Conservation (phyloP, 2,329 filamentous ascomycete genomes). For the Fusarium concolor region DNA sequence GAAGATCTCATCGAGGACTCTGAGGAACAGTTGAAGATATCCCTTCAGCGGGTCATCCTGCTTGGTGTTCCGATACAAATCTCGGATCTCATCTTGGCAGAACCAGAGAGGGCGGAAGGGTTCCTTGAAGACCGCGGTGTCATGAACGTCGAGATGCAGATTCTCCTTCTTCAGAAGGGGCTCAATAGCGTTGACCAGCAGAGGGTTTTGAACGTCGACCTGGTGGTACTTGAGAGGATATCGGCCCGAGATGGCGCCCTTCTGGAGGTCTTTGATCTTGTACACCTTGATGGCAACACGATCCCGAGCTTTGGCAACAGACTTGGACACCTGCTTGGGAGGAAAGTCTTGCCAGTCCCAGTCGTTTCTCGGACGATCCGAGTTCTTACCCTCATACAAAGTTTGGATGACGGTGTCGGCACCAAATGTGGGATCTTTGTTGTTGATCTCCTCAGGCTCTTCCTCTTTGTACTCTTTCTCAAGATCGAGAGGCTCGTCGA, state of each 20-base stretch:
- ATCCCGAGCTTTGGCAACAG: conserved; percentile 51
- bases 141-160: conserved; percentile 52
- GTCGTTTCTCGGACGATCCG: conserved; percentile 2
- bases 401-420: conserved; percentile 52
- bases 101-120: conserved; percentile 60
- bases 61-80: conserved; percentile 46
- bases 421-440: conserved; percentile 47
- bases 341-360: conserved; percentile 57
- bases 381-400: conserved; percentile 54
- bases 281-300: conserved; percentile 59
- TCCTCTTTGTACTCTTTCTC: conserved; percentile 26
- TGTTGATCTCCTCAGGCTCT: conserved; percentile 18
- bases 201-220: conserved; percentile 57
- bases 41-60: conserved; percentile 48
- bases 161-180: conserved; percentile 58
- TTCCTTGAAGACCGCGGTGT: conserved; percentile 51
- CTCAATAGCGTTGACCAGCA: conserved; percentile 56
- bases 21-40: conserved; percentile 56
- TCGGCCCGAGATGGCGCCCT: conserved; percentile 54
- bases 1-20: conserved; percentile 58
- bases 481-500: conserved; percentile 32
- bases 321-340: conserved; percentile 57
- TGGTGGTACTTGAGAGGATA: conserved; percentile 55
- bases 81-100: conserved; percentile 56
- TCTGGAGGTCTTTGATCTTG: conserved; percentile 58